A percentile compares a stretch with the other conserved stretches of the same genome.
phyloP scores from a whole-genome alignment of 306 rosid genomes.

The Cercis canadensis region DNA sequence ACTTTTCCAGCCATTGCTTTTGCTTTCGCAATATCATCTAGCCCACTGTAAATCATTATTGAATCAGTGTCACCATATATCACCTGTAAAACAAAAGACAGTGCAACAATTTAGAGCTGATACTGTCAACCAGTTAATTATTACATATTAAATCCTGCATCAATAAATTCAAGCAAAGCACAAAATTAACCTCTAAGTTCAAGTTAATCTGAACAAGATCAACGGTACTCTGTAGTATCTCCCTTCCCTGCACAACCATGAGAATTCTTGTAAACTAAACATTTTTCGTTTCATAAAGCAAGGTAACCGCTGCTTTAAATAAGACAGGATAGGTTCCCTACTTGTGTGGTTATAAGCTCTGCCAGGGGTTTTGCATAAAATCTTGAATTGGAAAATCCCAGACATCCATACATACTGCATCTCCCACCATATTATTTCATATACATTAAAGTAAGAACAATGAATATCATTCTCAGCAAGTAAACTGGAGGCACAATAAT shows the following conservation, averaged over 20 bases:
- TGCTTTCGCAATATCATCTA: conserved; percentile 83
- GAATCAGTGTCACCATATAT: conserved; percentile 98
- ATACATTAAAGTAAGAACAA: conserved; percentile 24
- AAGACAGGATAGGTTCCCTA: conserved; percentile 49
- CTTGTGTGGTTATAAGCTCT: conserved; percentile 91
- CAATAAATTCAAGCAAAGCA: conserved; percentile 36
- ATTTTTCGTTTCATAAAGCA: neutral
- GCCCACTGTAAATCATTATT: conserved; percentile 94
- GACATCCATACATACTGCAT: conserved; percentile 98
- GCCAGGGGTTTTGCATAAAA: conserved; percentile 98
- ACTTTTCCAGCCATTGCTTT: conserved; percentile 83
- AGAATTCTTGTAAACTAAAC: conserved; percentile 30
- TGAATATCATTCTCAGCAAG: conserved; percentile 19
- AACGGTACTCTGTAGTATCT: conserved; percentile 92
- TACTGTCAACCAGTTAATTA: conserved; percentile 25
- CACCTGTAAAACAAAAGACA: conserved; percentile 62
- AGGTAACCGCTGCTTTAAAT: conserved; percentile 22
- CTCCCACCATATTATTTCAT: conserved; percentile 24
- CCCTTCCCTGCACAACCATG: conserved; percentile 82
- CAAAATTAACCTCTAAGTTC: conserved; percentile 79
- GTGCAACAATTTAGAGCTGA: conserved; percentile 37
- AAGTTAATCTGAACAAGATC: conserved; percentile 93
- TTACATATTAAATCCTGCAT: conserved; percentile 14
- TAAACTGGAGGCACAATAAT: conserved; percentile 17
- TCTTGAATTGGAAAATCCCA: conserved; percentile 94